Evolutionary conservation across 75 land plant genomes (phyloP).

Genomic region (Picea glauca): DNA sequence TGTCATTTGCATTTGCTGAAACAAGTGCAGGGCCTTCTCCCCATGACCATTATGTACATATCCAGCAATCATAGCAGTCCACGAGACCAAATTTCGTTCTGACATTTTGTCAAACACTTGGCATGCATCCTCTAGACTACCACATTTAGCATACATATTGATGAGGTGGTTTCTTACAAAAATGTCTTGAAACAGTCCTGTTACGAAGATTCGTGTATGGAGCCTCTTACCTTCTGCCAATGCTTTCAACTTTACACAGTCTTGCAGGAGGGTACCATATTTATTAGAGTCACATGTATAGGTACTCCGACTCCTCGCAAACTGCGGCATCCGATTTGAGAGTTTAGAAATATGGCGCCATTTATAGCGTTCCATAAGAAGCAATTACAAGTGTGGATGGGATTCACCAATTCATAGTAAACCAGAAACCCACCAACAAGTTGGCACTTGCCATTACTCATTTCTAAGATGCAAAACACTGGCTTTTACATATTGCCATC

Average conservation of each 20-base stretch:
- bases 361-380: too few relatives aligned
- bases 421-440: too few relatives aligned
- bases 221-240: slow-evolving; percentile 1
- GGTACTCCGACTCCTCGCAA: too few relatives aligned
- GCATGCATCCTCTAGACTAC: slow-evolving; percentile 25
- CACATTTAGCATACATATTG: slow-evolving; percentile 37
- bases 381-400: too few relatives aligned
- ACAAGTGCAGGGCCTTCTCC: slow-evolving; percentile 20
- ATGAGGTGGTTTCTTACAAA: slow-evolving; percentile 10
- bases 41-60: slow-evolving; percentile 24
- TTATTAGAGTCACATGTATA: too few relatives aligned
- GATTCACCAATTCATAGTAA: too few relatives aligned
- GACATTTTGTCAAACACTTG: slow-evolving; percentile 52
- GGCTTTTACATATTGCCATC: too few relatives aligned
- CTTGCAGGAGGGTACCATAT: neutral
- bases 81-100: slow-evolving; percentile 50
- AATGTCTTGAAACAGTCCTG: neutral
- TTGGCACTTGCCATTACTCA: too few relatives aligned
- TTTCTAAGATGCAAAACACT: too few relatives aligned
- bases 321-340: too few relatives aligned
- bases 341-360: too few relatives aligned
- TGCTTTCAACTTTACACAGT: neutral
- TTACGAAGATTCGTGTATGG: slow-evolving; percentile 6
- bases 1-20: slow-evolving; percentile 13
- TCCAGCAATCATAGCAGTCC: slow-evolving; percentile 60